Percentiles rank a stretch among this genome's conserved stretches.
Evolutionary conservation across 2,329 filamentous ascomycete genomes (phyloP).

Genomic region (Penicillium hordei): DNA sequence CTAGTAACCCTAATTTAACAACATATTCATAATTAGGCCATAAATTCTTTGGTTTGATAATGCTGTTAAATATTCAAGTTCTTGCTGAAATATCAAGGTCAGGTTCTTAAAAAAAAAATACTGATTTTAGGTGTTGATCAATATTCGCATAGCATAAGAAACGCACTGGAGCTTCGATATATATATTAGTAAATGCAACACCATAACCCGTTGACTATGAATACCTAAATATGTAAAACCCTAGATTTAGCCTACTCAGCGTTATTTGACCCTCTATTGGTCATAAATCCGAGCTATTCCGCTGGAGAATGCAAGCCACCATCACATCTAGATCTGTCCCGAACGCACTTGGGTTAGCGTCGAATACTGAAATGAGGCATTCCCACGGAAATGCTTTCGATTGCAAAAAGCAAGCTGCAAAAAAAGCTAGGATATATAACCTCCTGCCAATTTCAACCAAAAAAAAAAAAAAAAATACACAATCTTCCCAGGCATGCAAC

Average conservation of each 20-base stretch:
- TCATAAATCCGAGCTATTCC: neutral
- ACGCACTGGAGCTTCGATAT: fast-evolving
- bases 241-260: neutral
- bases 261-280: neutral
- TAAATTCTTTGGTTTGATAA: neutral
- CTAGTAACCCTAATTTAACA: no score
- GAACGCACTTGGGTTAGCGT: neutral
- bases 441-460: neutral
- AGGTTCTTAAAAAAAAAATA: fast-evolving
- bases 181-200: neutral
- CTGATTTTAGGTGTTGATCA: neutral
- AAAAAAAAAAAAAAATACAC: no score
- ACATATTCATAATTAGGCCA: neutral
- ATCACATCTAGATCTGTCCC: neutral
- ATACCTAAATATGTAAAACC: neutral
- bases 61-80: neutral
- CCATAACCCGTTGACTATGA: neutral
- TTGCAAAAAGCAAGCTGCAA: neutral
- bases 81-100: neutral
- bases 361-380: neutral
- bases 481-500: neutral
- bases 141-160: fast-evolving
- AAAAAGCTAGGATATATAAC: neutral
- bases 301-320: neutral
- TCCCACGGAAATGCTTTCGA: neutral